Evolutionary conservation across 345 rosid species (phyloP).

Genomic region (Citrus reticulata): DNA sequence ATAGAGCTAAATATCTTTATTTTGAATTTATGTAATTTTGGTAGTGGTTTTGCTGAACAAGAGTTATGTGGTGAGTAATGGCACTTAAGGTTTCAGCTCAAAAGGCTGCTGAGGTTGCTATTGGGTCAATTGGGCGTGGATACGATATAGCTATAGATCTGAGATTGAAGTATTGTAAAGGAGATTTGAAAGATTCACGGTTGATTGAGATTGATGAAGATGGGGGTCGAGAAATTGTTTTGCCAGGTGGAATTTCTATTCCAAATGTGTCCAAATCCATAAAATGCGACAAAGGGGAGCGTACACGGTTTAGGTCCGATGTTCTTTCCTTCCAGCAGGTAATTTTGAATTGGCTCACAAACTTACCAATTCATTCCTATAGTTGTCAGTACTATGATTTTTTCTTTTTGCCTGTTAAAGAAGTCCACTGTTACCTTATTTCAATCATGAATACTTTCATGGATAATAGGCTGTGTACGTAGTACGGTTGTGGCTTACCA

Average conservation of each 20-base stretch:
- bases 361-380: neutral
- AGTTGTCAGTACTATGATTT: neutral
- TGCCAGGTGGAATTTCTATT: slow-evolving; percentile 82
- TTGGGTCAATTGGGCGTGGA: slow-evolving; percentile 81
- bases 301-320: slow-evolving; percentile 79
- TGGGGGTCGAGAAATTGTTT: slow-evolving; percentile 51
- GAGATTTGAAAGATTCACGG: slow-evolving; percentile 42
- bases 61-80: slow-evolving; percentile 51
- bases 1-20: neutral
- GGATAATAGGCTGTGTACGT: neutral
- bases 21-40: slow-evolving; percentile 16
- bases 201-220: slow-evolving; percentile 71
- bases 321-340: slow-evolving; percentile 93
- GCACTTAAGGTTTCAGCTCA: slow-evolving; percentile 65
- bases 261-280: slow-evolving; percentile 76
- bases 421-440: neutral
- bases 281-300: slow-evolving; percentile 94
- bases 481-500: neutral
- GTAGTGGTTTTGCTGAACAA: slow-evolving; percentile 11
- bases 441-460: neutral
- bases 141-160: slow-evolving; percentile 77
- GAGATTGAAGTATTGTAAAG: slow-evolving; percentile 76
- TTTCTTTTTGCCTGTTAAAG: neutral
- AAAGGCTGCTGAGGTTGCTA: slow-evolving; percentile 87
- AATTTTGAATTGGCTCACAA: neutral